Evolutionary conservation across 139 green algal genomes (phyloP), one percentile per base, ranked within the genome.

Genomic region (Pseudopediastrum boryanum): DNA sequence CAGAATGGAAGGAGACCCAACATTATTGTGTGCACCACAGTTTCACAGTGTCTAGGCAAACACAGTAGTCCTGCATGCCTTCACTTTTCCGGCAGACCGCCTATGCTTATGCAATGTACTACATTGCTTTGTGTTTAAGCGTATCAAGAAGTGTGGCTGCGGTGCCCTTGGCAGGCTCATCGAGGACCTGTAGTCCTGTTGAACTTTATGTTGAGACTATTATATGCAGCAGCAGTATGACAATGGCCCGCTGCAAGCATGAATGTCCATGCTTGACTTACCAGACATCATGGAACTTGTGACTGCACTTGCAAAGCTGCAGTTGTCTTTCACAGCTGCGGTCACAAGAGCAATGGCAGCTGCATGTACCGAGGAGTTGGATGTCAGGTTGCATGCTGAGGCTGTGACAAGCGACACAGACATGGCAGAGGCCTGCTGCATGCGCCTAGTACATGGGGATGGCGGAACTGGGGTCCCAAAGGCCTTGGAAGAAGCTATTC

Each of bases 241-340:
- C 48, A 16, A 27, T 58, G 48, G 16, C 19, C 48, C 16, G 19
- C 19, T 19, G 48, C 48, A 58, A 27, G 48, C 36, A 71, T 31
- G 61, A 5, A 43, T 6, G 13, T 70, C 33, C 9, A 44, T 13
- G 61, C 29, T 21, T 12, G 12, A 42, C 61, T 10, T 35, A 52
- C 38, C 64, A 3, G 61, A 39, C 67, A 62, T 16, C 43, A 46
- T 25, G 10, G 64, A 48, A 7, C 65, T 50, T 52, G 76, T 59
- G 5, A 82, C 76, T 29, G 76, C 76, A 35, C 64, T 82, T 31
- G 76, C 64, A 39, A 82, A 75, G 64, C 76, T 76, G 52, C 76
- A 82, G 27, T 65, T 65, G 43, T 69, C 76, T 29, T 76, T 69
- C 7, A 61, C 64, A 50, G 76, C 76, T 54, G 76, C 76, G 10